These are phyloP conservation scores for Aspergillus candidus DNA, from an alignment of 2,329 filamentous ascomycete genomes.

Conservation along the genomic window DNA sequence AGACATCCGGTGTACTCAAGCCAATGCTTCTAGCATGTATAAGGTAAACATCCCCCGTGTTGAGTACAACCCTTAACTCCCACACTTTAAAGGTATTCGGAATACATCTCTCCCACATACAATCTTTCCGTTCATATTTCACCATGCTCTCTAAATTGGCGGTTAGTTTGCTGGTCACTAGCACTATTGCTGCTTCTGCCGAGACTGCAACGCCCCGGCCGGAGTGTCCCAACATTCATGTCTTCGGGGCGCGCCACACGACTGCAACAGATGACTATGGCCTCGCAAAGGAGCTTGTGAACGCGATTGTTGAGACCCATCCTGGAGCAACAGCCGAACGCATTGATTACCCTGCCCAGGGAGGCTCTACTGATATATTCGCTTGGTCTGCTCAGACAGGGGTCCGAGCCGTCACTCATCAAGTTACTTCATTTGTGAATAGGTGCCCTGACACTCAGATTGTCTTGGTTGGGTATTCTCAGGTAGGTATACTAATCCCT, in stretches of 20 bases:
- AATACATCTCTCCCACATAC: no score
- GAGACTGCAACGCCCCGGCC: no score
- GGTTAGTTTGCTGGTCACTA: no score
- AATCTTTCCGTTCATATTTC: no score
- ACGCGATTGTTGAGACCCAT: constrained; percentile 45
- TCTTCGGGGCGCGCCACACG: constrained; percentile 50
- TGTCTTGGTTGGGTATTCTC: constrained; percentile 58
- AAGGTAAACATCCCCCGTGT: no score
- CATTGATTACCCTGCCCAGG: constrained; percentile 57
- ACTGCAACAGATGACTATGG: constrained; percentile 48
- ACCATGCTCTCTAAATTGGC: no score
- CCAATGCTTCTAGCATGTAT: no score
- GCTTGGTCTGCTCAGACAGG: constrained; percentile 54
- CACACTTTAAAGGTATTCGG: no score
- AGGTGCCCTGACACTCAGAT: constrained; percentile 54
- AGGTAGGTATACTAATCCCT: constrained; percentile 39
- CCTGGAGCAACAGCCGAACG: constrained; percentile 50
- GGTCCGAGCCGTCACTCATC: constrained; percentile 52
- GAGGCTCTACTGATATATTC: constrained; percentile 52
- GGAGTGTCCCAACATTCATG: constrained; percentile 42
- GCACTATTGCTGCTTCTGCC: no score
- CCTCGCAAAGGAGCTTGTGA: constrained; percentile 45
- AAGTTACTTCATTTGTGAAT: constrained; percentile 54
- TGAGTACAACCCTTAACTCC: no score
- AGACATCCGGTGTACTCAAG: no score